Conservation (phyloP, 1,284 basidiomycete species). For the Ceratobasidium sp. region DNA sequence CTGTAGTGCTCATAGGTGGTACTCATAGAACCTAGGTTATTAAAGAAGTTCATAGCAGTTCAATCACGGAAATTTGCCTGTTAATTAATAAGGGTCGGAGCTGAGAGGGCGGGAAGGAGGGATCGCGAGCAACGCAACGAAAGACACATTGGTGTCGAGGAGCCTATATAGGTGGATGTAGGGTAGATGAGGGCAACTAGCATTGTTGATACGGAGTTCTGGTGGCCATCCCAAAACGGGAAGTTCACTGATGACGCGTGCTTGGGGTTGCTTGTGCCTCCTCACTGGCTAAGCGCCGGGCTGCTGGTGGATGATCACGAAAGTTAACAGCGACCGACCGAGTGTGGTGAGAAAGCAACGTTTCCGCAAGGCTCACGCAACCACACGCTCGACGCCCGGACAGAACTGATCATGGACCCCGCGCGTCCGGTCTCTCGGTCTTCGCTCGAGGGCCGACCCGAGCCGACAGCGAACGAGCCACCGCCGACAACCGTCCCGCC, state of each 20-base stretch:
- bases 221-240: background rate
- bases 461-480: constrained; percentile 3
- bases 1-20: too few relatives aligned
- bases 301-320: constrained; percentile 14
- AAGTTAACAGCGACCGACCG: constrained; percentile 14
- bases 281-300: constrained; percentile 18
- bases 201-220: too few relatives aligned
- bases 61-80: too few relatives aligned
- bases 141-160: too few relatives aligned
- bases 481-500: background rate
- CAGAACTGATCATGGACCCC: constrained; percentile 28
- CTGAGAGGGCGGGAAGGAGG: too few relatives aligned
- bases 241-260: background rate
- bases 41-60: too few relatives aligned
- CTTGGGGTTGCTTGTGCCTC: background rate
- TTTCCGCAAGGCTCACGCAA: constrained; percentile 4
- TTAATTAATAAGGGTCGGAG: too few relatives aligned
- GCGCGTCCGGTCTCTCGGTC: constrained; percentile 37
- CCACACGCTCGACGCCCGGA: background rate
- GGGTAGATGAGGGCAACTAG: too few relatives aligned
- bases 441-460: constrained; percentile 22
- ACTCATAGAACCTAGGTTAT: too few relatives aligned
- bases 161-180: too few relatives aligned
- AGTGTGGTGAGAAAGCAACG: constrained; percentile 17
- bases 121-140: too few relatives aligned